Evolutionary conservation across 2,329 filamentous ascomycete genomes (phyloP), one percentile per base, ranked within the genome.

Genomic region (Colletotrichum trifolii): DNA sequence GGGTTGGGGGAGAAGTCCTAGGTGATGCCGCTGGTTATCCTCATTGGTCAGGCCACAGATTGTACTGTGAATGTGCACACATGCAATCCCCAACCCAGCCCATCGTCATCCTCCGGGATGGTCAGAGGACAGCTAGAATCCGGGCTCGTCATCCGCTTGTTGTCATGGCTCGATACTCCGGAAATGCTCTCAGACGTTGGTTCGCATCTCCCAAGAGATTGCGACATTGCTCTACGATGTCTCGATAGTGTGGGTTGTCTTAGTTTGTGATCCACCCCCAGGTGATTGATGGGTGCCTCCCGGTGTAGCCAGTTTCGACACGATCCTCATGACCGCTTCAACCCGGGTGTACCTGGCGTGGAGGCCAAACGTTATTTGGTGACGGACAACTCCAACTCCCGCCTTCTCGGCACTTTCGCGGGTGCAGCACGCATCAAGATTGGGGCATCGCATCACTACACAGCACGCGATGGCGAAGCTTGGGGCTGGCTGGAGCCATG

Each of bases 321-420:
- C 43, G 40, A 52, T 52, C 57, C 62, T 65, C 58, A 42, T 62
- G 62, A 65, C 62, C 62, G 10, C 39, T 48, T 36, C 46, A 38
- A 50, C 45, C 62, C 25, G 52, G 62, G 62, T 52, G 46, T 55
- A 38, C 62, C 62, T 56, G 62, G 62, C 58, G 38, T 62, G 57
- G 56, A 45, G 62, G 1, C 35, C 46, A 65, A 65, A 65, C 15
- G 46, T 52, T 52, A 56, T 62, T 52, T 56, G 7, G 62, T 40
- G 15, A 61, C 52, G 52, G 62, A 65, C 50, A 40, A 55, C 46
- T 54, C 39, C 56, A 64, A 54, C 13, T 52, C 46, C 57, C 50
- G 38, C 11, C 54, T 43, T 4, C 25, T 58, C 39, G 54, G 47
- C 8, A 34, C 17, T 42, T 13, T 11, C 8, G 36, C 33, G 25